phyloP scores from a whole-genome alignment of 78 protist genomes.

The Dictyostelium firmibasis region DNA sequence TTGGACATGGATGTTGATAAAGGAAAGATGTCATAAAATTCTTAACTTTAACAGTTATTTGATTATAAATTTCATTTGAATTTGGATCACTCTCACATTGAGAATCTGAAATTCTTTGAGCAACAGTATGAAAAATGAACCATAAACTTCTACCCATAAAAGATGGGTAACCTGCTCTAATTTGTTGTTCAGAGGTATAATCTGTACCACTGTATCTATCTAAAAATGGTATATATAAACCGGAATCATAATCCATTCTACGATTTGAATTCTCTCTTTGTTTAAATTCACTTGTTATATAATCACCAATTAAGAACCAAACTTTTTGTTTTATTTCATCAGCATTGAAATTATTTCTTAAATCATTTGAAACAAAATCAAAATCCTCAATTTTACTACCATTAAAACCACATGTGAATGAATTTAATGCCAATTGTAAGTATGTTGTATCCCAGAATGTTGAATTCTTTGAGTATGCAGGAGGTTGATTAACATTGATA shows the following conservation, averaged over 20 bases:
- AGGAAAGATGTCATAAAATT: not conserved
- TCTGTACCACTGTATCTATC: constrained; percentile 9
- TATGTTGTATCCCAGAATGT: not conserved
- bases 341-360: not conserved
- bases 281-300: not conserved
- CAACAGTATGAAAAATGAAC: constrained; percentile 18
- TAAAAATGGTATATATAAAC: constrained; percentile 30
- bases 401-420: constrained; percentile 22
- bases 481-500: not conserved
- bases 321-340: constrained; percentile 5
- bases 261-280: constrained; percentile 16
- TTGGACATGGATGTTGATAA: constrained; percentile 25
- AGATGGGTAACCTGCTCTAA: constrained; percentile 18
- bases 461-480: not conserved
- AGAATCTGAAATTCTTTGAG: constrained; percentile 14
- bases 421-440: not conserved
- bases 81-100: not conserved
- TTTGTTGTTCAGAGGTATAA: not conserved
- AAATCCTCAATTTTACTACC: not conserved
- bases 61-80: not conserved
- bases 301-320: constrained; percentile 10
- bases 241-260: constrained; percentile 12
- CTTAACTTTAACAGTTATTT: not conserved
- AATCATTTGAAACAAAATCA: constrained; percentile 12
- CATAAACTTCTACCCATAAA: constrained; percentile 21